These are phyloP conservation scores for Cladosporium sphaerospermum DNA, from an alignment of 2,329 filamentous ascomycete genomes.

Conservation along the genomic window DNA sequence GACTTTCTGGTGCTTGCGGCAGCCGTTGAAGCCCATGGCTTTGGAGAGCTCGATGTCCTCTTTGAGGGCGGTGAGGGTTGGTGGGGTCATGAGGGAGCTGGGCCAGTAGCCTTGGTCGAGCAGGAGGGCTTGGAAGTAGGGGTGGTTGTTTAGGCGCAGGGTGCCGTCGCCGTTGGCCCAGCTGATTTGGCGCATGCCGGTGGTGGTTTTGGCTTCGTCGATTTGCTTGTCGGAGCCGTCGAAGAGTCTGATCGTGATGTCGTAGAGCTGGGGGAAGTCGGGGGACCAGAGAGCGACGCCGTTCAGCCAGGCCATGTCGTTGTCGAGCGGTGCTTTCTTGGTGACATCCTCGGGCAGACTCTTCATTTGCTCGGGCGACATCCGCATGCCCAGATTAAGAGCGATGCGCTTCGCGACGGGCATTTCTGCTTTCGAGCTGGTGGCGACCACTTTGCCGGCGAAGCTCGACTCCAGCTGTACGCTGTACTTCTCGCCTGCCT, in stretches of 20 bases:
- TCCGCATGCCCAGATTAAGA: conserved; percentile 34
- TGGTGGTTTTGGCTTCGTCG: conserved; percentile 55
- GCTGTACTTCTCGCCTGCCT: conserved; percentile 40
- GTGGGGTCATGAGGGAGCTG: conserved; percentile 54
- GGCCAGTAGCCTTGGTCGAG: conserved; percentile 62
- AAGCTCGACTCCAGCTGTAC: conserved; percentile 52
- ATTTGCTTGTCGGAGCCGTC: conserved; percentile 36
- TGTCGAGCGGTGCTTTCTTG: conserved; percentile 28
- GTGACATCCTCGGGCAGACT: conserved; percentile 35
- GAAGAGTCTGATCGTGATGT: conserved; percentile 48
- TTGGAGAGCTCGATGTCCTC: conserved; percentile 52
- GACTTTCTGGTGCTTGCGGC: conserved; percentile 60
- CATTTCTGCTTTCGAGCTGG: conserved; percentile 37
- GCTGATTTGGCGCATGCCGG: conserved; percentile 54
- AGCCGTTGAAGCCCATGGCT: conserved; percentile 59
- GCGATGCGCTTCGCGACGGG: conserved; percentile 29
- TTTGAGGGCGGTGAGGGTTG: conserved; percentile 40
- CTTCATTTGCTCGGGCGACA: conserved; percentile 38
- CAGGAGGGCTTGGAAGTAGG: conserved; percentile 55
- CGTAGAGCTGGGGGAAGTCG: conserved; percentile 52
- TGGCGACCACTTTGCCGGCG: conserved; percentile 43
- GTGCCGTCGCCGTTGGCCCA: conserved; percentile 55
- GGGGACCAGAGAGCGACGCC: conserved; percentile 58
- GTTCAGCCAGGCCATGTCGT: conserved; percentile 42
- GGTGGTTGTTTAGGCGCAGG: conserved; percentile 53